Evolutionary conservation across 163 green algal genomes (phyloP).

Genomic region (Chlorella variabilis): DNA sequence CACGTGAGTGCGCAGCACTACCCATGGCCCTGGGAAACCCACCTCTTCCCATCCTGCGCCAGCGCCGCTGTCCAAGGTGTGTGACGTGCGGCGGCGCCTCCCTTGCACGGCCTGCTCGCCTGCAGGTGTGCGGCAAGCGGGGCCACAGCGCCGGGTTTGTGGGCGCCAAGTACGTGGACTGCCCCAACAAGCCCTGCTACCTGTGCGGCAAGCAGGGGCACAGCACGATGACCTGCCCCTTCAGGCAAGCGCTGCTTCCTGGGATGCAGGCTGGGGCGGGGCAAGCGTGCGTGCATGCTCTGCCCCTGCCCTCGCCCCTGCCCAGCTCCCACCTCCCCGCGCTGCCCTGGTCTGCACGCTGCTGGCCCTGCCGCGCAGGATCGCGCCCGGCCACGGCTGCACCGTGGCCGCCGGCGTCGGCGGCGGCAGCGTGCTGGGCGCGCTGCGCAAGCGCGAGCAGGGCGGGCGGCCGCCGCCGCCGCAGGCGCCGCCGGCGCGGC

Average conservation of each 20-base stretch:
- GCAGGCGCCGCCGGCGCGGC: background rate
- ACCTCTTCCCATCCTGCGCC: too few species aligned
- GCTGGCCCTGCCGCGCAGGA: background rate
- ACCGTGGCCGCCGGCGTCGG: background rate
- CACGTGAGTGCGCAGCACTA: constrained; percentile 31
- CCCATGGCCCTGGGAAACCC: too few species aligned
- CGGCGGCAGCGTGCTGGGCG: constrained; percentile 18
- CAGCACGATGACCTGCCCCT: constrained; percentile 85
- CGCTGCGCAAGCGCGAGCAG: constrained; percentile 41
- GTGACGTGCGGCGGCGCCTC: too few species aligned
- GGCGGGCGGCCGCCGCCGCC: constrained; percentile 20
- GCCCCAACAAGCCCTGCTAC: constrained; percentile 90
- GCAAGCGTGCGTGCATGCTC: background rate
- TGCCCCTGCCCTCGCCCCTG: background rate
- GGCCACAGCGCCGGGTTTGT: constrained; percentile 87
- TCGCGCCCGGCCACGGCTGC: constrained; percentile 44
- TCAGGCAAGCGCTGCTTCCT: too few species aligned
- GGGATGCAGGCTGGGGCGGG: background rate
- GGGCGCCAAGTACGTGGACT: constrained; percentile 87
- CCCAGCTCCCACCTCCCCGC: too few species aligned
- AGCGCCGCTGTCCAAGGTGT: too few species aligned
- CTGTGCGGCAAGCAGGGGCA: constrained; percentile 88
- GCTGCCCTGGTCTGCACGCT: background rate
- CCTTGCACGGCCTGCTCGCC: background rate
- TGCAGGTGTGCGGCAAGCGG: constrained; percentile 82